A percentile compares a stretch with the other conserved stretches of the same genome.
Evolutionary conservation across 768 basidiomycete species (phyloP).

Genomic region (Lactarius deliciosus): DNA sequence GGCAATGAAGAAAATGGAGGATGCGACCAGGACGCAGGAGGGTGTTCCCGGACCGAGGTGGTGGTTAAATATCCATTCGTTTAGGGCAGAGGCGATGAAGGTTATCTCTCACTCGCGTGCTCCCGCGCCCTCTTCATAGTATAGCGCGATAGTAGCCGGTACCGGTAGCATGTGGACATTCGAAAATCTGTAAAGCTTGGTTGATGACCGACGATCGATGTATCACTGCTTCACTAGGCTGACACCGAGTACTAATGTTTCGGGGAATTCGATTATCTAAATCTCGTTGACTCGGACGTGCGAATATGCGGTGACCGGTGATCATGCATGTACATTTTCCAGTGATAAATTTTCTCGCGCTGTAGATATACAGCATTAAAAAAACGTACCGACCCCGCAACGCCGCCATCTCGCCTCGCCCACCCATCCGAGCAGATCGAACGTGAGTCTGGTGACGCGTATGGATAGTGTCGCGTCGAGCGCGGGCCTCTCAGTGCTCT

Average conservation of each 20-base stretch:
- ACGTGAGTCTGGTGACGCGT: constrained; percentile 50
- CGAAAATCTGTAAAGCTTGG: background rate
- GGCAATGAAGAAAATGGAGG: background rate
- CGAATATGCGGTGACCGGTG: no score
- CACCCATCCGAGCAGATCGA: constrained; percentile 34
- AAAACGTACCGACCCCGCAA: constrained; percentile 1
- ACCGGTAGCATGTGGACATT: background rate
- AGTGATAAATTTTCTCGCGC: no score
- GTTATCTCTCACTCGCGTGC: background rate
- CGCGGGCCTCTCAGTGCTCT: constrained; percentile 51
- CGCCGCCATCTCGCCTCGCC: background rate
- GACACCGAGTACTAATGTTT: background rate
- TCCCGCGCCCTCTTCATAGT: background rate
- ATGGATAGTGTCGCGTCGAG: constrained; percentile 65
- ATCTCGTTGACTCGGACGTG: background rate
- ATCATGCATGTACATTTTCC: no score
- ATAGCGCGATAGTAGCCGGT: background rate
- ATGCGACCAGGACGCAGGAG: background rate
- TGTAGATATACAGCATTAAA: background rate
- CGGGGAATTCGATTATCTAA: background rate
- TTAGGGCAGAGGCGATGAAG: background rate
- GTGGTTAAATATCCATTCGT: background rate
- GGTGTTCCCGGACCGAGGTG: background rate
- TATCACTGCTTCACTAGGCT: no score
- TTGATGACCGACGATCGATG: no score